These are phyloP conservation scores for Penstemon davidsonii DNA, from an alignment of 257 asterid genomes.

Conservation along the genomic window DNA sequence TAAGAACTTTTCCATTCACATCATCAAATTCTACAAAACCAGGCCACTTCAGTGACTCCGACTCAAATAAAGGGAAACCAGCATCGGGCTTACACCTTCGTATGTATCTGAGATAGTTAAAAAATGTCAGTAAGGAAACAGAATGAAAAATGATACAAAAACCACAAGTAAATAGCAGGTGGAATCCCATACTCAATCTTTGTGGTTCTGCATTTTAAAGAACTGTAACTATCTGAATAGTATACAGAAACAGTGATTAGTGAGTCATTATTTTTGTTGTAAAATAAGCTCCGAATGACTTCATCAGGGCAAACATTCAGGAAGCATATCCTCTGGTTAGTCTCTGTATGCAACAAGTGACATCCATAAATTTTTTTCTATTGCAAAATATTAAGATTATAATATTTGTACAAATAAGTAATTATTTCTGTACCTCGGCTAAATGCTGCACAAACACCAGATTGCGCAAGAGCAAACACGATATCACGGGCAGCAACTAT, in stretches of 20 bases:
- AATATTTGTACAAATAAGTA: not conserved
- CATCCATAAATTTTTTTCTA: conserved; percentile 20
- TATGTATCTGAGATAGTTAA: conserved; percentile 53
- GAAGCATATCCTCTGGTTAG: conserved; percentile 74
- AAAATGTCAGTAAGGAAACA: conserved; percentile 3
- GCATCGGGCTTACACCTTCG: conserved; percentile 82
- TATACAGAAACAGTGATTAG: conserved; percentile 87
- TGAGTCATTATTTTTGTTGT: conserved; percentile 84
- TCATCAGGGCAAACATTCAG: conserved; percentile 75
- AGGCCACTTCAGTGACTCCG: conserved; percentile 89
- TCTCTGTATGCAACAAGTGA: conserved; percentile 55
- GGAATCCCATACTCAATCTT: conserved; percentile 64
- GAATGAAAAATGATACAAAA: conserved; percentile 8
- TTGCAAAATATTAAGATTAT: not conserved
- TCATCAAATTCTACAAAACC: conserved; percentile 92
- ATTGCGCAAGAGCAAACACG: conserved; percentile 86
- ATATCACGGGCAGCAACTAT: conserved; percentile 85
- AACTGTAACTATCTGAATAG: conserved; percentile 77
- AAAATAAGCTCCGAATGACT: conserved; percentile 89
- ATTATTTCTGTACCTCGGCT: conserved; percentile 56
- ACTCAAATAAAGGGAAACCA: conserved; percentile 76
- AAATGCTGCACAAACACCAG: conserved; percentile 90
- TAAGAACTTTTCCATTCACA: conserved; percentile 84
- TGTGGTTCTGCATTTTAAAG: conserved; percentile 83
- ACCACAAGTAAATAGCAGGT: not conserved